A percentile compares a stretch with the other conserved stretches of the same genome.
Conservation (phyloP, 2,329 filamentous ascomycete species). For the Arthrobotrys megalospora region DNA sequence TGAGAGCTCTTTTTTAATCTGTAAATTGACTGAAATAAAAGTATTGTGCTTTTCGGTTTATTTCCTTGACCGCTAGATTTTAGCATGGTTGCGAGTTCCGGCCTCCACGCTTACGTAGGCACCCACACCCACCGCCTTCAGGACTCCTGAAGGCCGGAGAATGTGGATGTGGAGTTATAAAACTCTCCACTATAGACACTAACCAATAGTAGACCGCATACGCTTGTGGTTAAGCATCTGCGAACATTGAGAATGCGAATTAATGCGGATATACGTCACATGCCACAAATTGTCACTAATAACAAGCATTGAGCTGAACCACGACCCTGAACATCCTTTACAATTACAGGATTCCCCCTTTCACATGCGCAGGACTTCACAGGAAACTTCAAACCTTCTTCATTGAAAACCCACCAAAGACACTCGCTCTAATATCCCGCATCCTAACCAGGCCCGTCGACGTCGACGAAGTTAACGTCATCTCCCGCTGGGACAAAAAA, state of each 20-base stretch:
- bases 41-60: too few relatives aligned
- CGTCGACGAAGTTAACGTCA: slow-evolving; percentile 2
- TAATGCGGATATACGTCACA: not conserved
- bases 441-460: slow-evolving; percentile 17
- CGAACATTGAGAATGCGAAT: not conserved
- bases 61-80: too few relatives aligned
- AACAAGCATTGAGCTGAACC: not conserved
- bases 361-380: not conserved
- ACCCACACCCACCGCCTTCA: too few relatives aligned
- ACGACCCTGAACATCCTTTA: not conserved
- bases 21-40: too few relatives aligned
- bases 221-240: not conserved
- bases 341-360: not conserved
- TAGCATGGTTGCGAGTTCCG: too few relatives aligned
- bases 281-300: not conserved
- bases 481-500: slow-evolving; percentile 15
- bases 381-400: not conserved
- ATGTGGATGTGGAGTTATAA: slow-evolving; percentile 3
- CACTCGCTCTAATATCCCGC: slow-evolving; percentile 9
- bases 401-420: not conserved
- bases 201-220: not conserved
- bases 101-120: too few relatives aligned
- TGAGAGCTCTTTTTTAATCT: too few relatives aligned
- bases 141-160: not conserved
- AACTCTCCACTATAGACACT: not conserved